phyloP scores from a whole-genome alignment of 2,329 filamentous ascomycete species.

The Paecilomyces sp. region DNA sequence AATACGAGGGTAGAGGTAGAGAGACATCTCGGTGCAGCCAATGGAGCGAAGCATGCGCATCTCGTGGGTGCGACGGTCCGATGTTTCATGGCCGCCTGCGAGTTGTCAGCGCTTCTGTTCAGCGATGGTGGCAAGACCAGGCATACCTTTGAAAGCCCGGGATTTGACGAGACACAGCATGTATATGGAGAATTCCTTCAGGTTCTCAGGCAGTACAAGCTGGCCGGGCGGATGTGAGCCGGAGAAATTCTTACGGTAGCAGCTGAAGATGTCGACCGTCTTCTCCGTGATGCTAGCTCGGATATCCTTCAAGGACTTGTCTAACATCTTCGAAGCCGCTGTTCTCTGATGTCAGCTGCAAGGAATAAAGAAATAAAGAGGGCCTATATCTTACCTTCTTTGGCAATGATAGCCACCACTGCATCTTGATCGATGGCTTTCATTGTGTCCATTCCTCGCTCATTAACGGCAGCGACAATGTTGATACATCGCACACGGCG shows the following conservation, averaged over 20 bases:
- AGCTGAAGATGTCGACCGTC: conserved; percentile 83
- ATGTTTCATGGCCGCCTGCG: conserved; percentile 72
- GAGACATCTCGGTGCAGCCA: conserved; percentile 73
- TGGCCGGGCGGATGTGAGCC: conserved; percentile 83
- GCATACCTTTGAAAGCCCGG: conserved; percentile 71
- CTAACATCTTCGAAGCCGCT: conserved; percentile 74
- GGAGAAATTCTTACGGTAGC: conserved; percentile 88
- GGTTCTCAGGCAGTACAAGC: conserved; percentile 86
- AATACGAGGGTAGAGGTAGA: conserved; percentile 94
- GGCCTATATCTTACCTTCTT: conserved; percentile 52
- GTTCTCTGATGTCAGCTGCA: conserved; percentile 12
- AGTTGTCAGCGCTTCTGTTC: conserved; percentile 1
- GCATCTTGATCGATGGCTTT: conserved; percentile 95
- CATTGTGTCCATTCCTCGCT: conserved; percentile 74
- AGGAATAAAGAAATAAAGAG: conserved; percentile 4
- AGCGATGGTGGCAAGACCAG: not conserved
- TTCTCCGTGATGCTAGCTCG: conserved; percentile 78
- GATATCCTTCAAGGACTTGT: conserved; percentile 76
- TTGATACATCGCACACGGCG: conserved; percentile 89
- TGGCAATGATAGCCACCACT: conserved; percentile 78
- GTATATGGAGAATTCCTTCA: conserved; percentile 97
- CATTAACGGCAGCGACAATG: conserved; percentile 84
- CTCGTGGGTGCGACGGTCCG: conserved; percentile 84
- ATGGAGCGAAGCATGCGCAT: conserved; percentile 85
- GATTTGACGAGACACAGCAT: conserved; percentile 84